Conservation (phyloP, 192 early-diverging fungal genomes). For the Backusella macrospora region DNA sequence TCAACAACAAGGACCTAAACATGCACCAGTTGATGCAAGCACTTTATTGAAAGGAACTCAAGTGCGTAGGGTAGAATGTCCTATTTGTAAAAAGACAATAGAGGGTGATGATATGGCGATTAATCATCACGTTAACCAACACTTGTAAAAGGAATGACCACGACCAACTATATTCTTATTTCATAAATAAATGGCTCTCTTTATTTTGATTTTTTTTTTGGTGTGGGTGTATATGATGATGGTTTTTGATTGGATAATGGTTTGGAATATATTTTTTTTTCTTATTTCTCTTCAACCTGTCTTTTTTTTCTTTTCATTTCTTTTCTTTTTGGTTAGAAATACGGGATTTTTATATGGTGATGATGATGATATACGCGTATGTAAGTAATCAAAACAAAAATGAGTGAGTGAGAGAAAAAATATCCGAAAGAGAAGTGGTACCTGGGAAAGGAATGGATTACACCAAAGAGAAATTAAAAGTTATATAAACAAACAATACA, state of each 20-base stretch:
- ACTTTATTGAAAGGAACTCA: slow-evolving; percentile 19
- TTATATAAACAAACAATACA: no score
- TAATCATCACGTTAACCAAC: slow-evolving; percentile 40
- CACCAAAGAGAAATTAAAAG: no score
- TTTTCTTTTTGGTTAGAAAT: no score
- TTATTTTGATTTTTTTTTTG: not conserved
- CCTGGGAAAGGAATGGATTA: no score
- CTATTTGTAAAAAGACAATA: slow-evolving; percentile 29
- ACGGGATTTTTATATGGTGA: no score
- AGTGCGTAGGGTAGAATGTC: slow-evolving; percentile 32
- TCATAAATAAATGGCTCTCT: no score
- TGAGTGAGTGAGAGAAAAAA: no score
- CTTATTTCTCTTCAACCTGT: not conserved
- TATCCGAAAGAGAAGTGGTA: no score
- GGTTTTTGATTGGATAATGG: not conserved
- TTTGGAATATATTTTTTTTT: not conserved
- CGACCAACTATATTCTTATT: no score
- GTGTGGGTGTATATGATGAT: not conserved
- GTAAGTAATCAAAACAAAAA: no score
- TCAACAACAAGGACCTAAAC: not conserved
- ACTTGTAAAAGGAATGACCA: slow-evolving; percentile 2
- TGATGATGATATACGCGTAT: no score
- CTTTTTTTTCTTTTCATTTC: no score
- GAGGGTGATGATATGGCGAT: slow-evolving; percentile 38
- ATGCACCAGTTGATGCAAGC: slow-evolving; percentile 28